Conservation (phyloP, 768 basidiomycete genomes). For the Cystobasidium onofrii region DNA sequence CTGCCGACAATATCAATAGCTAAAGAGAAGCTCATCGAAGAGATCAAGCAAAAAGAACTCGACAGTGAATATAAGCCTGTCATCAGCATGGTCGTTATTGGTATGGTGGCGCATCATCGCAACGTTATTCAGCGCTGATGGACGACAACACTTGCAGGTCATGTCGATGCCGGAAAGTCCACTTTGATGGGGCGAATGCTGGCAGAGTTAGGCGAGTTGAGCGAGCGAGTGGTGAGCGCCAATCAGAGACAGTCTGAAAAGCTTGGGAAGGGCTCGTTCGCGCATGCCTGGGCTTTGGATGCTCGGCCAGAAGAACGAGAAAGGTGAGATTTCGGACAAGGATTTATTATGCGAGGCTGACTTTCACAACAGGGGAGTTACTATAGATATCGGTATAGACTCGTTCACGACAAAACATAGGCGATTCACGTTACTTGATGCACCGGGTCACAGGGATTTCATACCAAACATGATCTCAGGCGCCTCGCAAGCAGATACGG, state of each 20-base stretch:
- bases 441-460: conserved; percentile 94
- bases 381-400: conserved; percentile 85
- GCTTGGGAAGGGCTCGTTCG: conserved; percentile 88
- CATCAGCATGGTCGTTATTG: conserved; percentile 83
- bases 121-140: too few species aligned
- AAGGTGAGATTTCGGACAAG: conserved; percentile 59
- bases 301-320: conserved; percentile 86
- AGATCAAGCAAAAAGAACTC: conserved; percentile 56
- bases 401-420: conserved; percentile 60
- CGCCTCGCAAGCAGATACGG: conserved; percentile 91
- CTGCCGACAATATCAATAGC: conserved; percentile 60
- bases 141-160: conserved; percentile 53
- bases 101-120: conserved; percentile 48
- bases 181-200: conserved; percentile 90
- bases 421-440: conserved; percentile 86
- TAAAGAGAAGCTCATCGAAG: conserved; percentile 72
- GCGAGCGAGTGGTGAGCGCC: conserved; percentile 70
- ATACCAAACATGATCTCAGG: conserved; percentile 99
- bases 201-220: conserved; percentile 80
- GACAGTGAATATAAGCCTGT: conserved; percentile 53
- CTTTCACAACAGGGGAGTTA: conserved; percentile 64
- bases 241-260: conserved; percentile 85
- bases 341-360: neutral
- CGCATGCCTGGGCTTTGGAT: conserved; percentile 96
- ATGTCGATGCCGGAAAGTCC: conserved; percentile 97